phyloP scores from a whole-genome alignment of 1,284 basidiomycete species.

The Naganishia liquefaciens region DNA sequence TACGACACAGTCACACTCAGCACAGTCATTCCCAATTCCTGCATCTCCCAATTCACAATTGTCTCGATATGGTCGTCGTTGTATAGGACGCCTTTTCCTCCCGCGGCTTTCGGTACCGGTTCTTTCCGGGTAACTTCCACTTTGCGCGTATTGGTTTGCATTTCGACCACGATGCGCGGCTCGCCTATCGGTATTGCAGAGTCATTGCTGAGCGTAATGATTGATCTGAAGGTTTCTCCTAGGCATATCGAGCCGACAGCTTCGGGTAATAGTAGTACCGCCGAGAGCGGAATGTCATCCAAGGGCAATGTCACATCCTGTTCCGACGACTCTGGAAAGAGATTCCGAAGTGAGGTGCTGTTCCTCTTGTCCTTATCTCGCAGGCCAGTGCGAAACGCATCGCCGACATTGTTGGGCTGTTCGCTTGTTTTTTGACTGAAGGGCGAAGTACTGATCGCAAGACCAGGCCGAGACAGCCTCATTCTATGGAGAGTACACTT shows the following conservation, averaged over 20 bases:
- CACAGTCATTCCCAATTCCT: conserved; percentile 48
- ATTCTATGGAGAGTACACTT: neutral
- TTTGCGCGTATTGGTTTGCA: conserved; percentile 42
- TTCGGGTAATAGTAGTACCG: conserved; percentile 15
- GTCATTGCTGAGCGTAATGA: conserved; percentile 41
- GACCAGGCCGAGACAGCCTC: conserved; percentile 10
- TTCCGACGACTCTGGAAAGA: conserved; percentile 2
- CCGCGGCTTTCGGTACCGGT: conserved; percentile 31
- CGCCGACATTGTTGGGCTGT: neutral
- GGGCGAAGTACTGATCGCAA: neutral
- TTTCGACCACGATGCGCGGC: conserved; percentile 50
- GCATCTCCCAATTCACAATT: conserved; percentile 44
- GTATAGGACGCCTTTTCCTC: conserved; percentile 36
- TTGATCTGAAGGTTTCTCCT: conserved; percentile 41
- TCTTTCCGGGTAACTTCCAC: conserved; percentile 25
- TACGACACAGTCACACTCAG: conserved; percentile 49
- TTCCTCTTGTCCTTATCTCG: conserved; percentile 12
- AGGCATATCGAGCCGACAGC: conserved; percentile 37
- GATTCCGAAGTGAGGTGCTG: conserved; percentile 9
- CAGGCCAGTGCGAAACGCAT: conserved; percentile 4
- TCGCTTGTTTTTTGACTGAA: neutral
- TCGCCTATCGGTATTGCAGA: conserved; percentile 39
- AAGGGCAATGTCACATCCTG: neutral
- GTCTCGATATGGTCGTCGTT: conserved; percentile 40
- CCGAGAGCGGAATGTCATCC: conserved; percentile 8